Conservation (phyloP, 1,284 basidiomycete genomes). For the Ceratobasidium sp. region DNA sequence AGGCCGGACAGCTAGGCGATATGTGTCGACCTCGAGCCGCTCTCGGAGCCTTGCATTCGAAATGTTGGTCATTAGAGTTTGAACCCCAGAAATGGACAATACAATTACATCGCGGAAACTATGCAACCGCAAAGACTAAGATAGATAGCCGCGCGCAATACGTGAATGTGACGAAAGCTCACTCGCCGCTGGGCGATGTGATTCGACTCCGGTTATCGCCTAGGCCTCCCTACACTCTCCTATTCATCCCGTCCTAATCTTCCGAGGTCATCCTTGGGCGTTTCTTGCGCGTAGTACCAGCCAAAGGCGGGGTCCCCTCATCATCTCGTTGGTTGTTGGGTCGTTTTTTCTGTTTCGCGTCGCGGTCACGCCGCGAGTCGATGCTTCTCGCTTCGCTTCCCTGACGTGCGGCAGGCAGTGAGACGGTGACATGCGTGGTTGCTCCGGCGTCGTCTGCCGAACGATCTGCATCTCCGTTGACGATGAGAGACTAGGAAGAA, state of each 20-base stretch:
- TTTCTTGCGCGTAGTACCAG: conserved; percentile 11
- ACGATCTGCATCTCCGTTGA: conserved; percentile 21
- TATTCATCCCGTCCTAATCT: background rate
- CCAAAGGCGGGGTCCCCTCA: conserved; percentile 11
- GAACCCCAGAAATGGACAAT: background rate
- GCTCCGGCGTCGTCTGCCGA: conserved; percentile 7
- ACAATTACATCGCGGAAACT: background rate
- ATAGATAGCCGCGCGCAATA: background rate
- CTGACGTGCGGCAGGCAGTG: conserved; percentile 17
- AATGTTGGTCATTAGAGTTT: background rate
- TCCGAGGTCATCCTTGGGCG: conserved; percentile 17
- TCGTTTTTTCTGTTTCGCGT: conserved; percentile 23
- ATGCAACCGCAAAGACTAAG: background rate
- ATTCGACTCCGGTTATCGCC: background rate
- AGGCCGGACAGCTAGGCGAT: background rate
- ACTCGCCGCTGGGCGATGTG: background rate
- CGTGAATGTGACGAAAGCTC: background rate
- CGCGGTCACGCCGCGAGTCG: conserved; percentile 23
- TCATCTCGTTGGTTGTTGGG: conserved; percentile 21
- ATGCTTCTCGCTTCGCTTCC: conserved; percentile 29
- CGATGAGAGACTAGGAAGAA: conserved; percentile 1
- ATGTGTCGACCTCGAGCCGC: too few relatives aligned
- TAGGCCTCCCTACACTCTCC: background rate
- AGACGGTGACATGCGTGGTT: conserved; percentile 7
- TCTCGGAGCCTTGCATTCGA: background rate